Evolutionary conservation across 805 yeast genomes (phyloP).

Genomic region (Myxozyma monticola): DNA sequence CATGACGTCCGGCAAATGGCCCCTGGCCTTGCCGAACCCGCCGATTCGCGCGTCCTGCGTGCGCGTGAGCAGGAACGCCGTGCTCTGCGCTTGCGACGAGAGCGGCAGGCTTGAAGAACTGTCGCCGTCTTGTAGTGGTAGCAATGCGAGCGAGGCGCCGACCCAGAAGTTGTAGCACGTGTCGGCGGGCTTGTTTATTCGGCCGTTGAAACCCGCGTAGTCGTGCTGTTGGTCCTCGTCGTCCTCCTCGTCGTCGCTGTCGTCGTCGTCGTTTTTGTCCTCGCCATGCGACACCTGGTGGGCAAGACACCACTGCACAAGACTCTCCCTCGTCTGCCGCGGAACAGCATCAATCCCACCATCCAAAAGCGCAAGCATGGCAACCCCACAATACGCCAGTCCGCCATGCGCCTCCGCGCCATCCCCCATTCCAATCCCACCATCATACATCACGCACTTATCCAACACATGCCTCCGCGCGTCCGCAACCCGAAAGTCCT

Average conservation of each 20-base stretch:
- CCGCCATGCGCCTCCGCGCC: conserved; percentile 81
- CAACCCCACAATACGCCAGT: conserved; percentile 78
- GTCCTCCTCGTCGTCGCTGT: background rate
- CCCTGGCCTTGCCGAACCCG: conserved; percentile 30
- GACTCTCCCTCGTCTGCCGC: conserved; percentile 1
- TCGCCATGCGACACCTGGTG: conserved; percentile 14
- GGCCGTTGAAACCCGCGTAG: conserved; percentile 57
- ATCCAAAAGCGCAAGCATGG: conserved; percentile 50
- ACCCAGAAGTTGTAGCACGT: conserved; percentile 99
- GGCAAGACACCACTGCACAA: conserved; percentile 22
- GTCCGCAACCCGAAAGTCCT: conserved; percentile 39
- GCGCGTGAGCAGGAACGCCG: conserved; percentile 10
- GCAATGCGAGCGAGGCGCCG: conserved; percentile 29
- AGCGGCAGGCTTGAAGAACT: background rate
- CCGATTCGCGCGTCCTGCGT: conserved; percentile 28
- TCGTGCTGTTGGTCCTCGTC: background rate
- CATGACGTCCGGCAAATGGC: conserved; percentile 29
- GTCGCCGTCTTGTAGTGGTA: background rate
- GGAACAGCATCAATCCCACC: background rate
- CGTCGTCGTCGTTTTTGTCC: background rate
- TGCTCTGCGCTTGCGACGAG: conserved; percentile 1
- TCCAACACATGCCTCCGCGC: conserved; percentile 45
- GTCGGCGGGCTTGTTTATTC: conserved; percentile 94
- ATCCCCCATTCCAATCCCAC: conserved; percentile 55
- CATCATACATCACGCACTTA: conserved; percentile 49